phyloP scores from a whole-genome alignment of 768 basidiomycete genomes.

The Trametes elegans region DNA sequence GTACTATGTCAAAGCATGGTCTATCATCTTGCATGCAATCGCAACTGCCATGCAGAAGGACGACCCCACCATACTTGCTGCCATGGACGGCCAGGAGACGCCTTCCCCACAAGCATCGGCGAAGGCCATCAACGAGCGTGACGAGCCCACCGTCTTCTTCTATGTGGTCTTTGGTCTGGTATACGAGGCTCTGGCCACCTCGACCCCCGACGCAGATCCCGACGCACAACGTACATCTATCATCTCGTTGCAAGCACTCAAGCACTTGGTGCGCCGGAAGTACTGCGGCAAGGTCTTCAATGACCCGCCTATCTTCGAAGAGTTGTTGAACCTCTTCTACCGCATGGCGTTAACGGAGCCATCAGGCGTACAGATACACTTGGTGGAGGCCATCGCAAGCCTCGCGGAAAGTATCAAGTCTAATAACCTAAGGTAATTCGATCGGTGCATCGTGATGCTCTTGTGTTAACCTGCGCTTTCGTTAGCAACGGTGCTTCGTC shows the following conservation, averaged over 20 bases:
- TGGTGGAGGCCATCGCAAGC: constrained; percentile 55
- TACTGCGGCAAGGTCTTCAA: constrained; percentile 80
- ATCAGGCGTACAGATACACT: constrained; percentile 63
- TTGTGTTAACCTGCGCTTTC: not conserved
- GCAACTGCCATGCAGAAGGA: constrained; percentile 71
- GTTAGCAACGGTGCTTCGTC: constrained; percentile 11
- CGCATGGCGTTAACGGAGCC: constrained; percentile 88
- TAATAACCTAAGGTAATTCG: not conserved
- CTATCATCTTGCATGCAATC: constrained; percentile 80
- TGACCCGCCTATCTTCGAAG: constrained; percentile 83
- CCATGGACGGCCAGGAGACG: constrained; percentile 75
- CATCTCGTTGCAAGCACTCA: constrained; percentile 71
- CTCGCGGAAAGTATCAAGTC: constrained; percentile 35
- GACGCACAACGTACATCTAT: constrained; percentile 46
- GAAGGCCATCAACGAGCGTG: constrained; percentile 27
- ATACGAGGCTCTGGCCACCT: constrained; percentile 77
- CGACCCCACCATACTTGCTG: constrained; percentile 67
- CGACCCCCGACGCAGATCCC: constrained; percentile 56
- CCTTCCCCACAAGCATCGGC: constrained; percentile 3
- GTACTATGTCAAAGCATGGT: constrained; percentile 89
- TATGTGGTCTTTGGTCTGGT: constrained; percentile 91
- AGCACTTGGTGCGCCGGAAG: constrained; percentile 74
- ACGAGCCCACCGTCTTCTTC: constrained; percentile 80
- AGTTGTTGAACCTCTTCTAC: constrained; percentile 85
- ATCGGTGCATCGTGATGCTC: not conserved